Percentiles rank a stretch among this genome's conserved stretches.
Evolutionary conservation across 768 basidiomycete genomes (phyloP).

Genomic region (Pulveroboletus sp.): DNA sequence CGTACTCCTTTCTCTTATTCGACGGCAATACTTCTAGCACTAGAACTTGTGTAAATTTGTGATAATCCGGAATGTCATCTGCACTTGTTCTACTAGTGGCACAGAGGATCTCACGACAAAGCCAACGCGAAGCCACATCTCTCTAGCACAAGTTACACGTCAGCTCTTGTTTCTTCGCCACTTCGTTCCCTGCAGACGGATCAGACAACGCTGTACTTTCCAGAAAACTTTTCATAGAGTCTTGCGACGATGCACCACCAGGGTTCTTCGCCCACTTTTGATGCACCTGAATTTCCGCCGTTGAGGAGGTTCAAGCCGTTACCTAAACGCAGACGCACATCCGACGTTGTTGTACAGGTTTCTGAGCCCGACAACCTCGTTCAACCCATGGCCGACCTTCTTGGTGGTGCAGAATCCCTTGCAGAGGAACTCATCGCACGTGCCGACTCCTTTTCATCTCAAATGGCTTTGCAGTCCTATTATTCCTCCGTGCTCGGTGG

Average conservation of each 20-base stretch:
- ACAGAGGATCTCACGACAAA: slow-evolving; percentile 18
- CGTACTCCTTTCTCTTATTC: slow-evolving; percentile 33
- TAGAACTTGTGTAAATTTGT: slow-evolving; percentile 5
- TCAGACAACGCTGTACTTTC: slow-evolving; percentile 13
- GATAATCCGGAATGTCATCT: not conserved
- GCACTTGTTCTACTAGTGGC: slow-evolving; percentile 5
- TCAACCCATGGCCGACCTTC: slow-evolving; percentile 30
- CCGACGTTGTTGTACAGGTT: slow-evolving; percentile 26
- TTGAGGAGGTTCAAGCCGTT: slow-evolving; percentile 70
- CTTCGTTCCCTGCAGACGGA: slow-evolving; percentile 12
- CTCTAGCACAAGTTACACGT: slow-evolving; percentile 23
- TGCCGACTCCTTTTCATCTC: slow-evolving; percentile 52
- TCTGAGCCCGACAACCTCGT: slow-evolving; percentile 26
- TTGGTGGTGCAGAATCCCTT: slow-evolving; percentile 42
- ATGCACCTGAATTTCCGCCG: slow-evolving; percentile 57
- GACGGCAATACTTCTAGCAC: slow-evolving; percentile 12
- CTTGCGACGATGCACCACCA: slow-evolving; percentile 43
- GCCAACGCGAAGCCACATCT: not conserved
- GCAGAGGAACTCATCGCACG: slow-evolving; percentile 57
- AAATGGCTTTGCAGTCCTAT: slow-evolving; percentile 58
- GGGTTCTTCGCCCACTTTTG: slow-evolving; percentile 56
- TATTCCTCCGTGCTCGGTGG: slow-evolving; percentile 55
- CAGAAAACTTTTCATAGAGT: slow-evolving; percentile 10
- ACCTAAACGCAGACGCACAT: slow-evolving; percentile 67
- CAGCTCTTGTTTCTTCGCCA: slow-evolving; percentile 25